Evolutionary conservation across 805 yeast genomes (phyloP).

Genomic region (Lipomyces yamadae): DNA sequence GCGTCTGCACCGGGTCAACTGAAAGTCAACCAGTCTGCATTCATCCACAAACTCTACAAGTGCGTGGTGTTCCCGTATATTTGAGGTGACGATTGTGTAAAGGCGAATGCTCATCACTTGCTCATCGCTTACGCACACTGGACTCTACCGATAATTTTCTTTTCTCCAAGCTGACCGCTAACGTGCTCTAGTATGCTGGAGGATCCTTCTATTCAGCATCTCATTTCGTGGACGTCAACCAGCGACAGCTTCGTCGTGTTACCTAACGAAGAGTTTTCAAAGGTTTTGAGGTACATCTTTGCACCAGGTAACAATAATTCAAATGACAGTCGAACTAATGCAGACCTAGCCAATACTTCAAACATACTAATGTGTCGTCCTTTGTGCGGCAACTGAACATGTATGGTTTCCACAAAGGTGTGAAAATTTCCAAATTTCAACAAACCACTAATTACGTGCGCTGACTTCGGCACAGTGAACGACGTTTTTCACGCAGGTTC

Average conservation of each 20-base stretch:
- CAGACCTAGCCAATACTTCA: slow-evolving; percentile 64
- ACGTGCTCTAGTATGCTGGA: slow-evolving; percentile 69
- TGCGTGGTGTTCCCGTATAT: slow-evolving; percentile 19
- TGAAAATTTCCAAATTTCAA: slow-evolving; percentile 42
- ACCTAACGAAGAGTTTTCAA: slow-evolving; percentile 86
- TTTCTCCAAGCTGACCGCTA: neutral
- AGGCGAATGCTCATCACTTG: neutral
- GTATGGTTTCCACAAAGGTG: slow-evolving; percentile 88
- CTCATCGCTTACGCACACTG: neutral
- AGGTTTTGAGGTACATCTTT: slow-evolving; percentile 54
- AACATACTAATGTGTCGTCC: slow-evolving; percentile 91
- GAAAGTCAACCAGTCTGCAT: slow-evolving; percentile 58
- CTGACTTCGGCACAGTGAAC: slow-evolving; percentile 47
- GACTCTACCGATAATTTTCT: neutral
- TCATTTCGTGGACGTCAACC: slow-evolving; percentile 83
- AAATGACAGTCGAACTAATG: neutral
- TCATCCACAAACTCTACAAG: slow-evolving; percentile 82
- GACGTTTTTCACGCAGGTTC: slow-evolving; percentile 44
- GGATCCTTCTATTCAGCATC: slow-evolving; percentile 68
- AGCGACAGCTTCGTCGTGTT: slow-evolving; percentile 76
- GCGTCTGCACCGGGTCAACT: slow-evolving; percentile 20
- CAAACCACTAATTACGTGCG: neutral
- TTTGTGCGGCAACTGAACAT: slow-evolving; percentile 93
- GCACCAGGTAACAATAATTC: too few species aligned
- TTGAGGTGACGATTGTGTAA: neutral